Base-by-base conservation (phyloP, 2,329 filamentous ascomycete genomes). In the Claviceps humidiphila region DNA sequence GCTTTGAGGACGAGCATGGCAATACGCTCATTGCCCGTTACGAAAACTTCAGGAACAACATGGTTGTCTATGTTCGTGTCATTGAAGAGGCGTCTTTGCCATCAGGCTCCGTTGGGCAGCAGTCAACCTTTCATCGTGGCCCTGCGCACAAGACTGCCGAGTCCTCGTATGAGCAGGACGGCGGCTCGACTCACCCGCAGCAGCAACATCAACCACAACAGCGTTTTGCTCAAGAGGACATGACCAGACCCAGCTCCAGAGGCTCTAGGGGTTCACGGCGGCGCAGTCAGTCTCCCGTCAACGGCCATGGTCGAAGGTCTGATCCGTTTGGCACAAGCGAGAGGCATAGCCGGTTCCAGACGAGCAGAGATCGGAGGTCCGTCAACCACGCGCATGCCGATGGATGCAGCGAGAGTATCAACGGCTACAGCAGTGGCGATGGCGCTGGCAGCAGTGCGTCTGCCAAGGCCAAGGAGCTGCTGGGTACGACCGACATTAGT, bases 401-500 rank as follows among this genome's bases (percentile, higher is more conserved):
- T 54, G 68, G 70, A 51, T 74, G 76, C 57, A 75, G 71, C 57
- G 88, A 95, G 58, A 80, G 75, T 59, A 65, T 79, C 58, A 83
- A 83, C 60, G 84, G 82, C 56, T 93, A 93, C 68, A 95, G 88
- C 70, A 94, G 90, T 67, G 90, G 87, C 60, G 89, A 95, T 58
- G 85, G 83, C 55, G 87, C 84, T 30, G 80, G 86, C 56, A 85
- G 81, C 58, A 90, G 88, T 52, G 77, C 85, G 58, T 71, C 68
- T 50, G 84, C 86, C 62, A 86, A 86, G 66, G 80, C 78, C 60
- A 89, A 87, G 68, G 90, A 96, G 62, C 85, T 89, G 58, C 81
- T 95, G 62, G 89, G 88, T 48, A 96, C 89, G 66, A 95, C 93
- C 16, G 93, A 98, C 61, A 98, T 98, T 64, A 97, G 91, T 66